These are phyloP conservation scores for Gnaphalium uliginosum DNA, from an alignment of 129 eudicot genomes.

Conservation along the genomic window DNA sequence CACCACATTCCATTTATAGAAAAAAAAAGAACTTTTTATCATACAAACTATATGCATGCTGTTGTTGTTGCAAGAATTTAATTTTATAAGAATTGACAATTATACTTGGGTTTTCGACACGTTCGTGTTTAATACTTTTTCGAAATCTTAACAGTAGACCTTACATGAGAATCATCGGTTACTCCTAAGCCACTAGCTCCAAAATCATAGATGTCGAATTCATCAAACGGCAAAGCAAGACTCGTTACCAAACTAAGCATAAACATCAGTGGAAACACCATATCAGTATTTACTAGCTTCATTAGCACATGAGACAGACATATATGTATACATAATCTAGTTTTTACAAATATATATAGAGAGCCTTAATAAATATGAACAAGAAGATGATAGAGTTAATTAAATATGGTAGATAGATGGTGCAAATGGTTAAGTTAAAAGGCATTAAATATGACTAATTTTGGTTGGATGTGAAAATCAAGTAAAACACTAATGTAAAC, in stretches of 20 bases:
- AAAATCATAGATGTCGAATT: slow-evolving; percentile 46
- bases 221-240: slow-evolving; percentile 18
- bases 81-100: too few species aligned
- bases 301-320: slow-evolving; percentile 4
- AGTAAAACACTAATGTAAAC: slow-evolving; percentile 22
- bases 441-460: slow-evolving; percentile 30
- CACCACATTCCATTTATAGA: neutral
- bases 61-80: too few species aligned
- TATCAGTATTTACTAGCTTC: neutral
- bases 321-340: neutral
- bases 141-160: too few species aligned
- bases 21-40: neutral
- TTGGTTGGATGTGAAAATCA: slow-evolving; percentile 23
- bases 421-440: slow-evolving; percentile 21
- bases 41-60: too few species aligned
- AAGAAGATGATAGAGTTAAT: slow-evolving; percentile 11
- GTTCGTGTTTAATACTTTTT: too few species aligned
- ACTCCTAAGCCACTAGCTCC: slow-evolving; percentile 52
- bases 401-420: slow-evolving; percentile 37
- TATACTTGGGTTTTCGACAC: too few species aligned
- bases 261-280: slow-evolving; percentile 12
- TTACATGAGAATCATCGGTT: slow-evolving; percentile 56
- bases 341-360: neutral
- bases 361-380: slow-evolving; percentile 1
- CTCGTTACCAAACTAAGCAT: slow-evolving; percentile 24